Conservation (phyloP, 208 protist genomes). For the Leishmania tarentolae region DNA sequence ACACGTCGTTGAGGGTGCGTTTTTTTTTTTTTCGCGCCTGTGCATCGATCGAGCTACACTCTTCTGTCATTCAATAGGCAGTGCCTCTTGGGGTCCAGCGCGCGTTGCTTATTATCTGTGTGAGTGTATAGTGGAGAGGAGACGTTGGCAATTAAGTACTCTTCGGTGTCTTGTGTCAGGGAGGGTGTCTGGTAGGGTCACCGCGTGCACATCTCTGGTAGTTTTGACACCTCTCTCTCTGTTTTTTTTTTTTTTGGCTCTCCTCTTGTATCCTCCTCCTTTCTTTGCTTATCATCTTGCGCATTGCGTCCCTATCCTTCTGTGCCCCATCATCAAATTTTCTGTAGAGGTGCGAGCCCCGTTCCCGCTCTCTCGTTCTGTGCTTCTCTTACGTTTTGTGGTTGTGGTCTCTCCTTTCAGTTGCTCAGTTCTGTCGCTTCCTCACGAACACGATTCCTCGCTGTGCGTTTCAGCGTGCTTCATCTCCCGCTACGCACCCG, state of each 20-base stretch:
- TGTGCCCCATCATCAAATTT: background rate
- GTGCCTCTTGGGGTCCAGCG: background rate
- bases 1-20: background rate
- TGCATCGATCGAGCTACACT: background rate
- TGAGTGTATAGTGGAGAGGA: background rate
- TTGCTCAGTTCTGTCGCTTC: background rate
- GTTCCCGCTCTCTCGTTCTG: background rate
- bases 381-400: background rate
- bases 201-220: background rate
- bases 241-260: background rate
- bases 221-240: background rate
- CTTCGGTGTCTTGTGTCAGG: background rate
- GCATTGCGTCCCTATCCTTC: background rate
- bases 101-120: too few relatives aligned
- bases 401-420: background rate
- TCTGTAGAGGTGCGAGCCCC: background rate
- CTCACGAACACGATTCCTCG: background rate
- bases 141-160: background rate
- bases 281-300: background rate
- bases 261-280: slow-evolving; percentile 2
- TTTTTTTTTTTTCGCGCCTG: background rate
- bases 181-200: background rate
- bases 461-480: background rate
- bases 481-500: background rate
- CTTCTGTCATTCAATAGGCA: background rate